Evolutionary conservation across 306 rosid species (phyloP).

Genomic region (Comarum palustre): DNA sequence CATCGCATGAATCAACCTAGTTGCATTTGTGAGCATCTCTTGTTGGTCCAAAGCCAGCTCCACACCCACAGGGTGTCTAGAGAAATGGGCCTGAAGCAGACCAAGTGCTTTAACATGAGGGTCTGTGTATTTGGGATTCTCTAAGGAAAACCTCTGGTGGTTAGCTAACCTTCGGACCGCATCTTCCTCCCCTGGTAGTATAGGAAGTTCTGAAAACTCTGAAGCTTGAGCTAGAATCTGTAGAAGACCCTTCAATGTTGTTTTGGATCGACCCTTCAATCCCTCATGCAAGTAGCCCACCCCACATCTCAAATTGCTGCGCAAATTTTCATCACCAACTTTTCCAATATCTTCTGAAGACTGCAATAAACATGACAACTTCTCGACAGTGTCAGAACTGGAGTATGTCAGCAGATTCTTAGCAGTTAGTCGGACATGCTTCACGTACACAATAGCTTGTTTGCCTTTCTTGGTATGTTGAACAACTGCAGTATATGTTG

Average conservation of each 20-base stretch:
- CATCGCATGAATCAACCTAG: constrained; percentile 82
- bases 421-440: constrained; percentile 74
- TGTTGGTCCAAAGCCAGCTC: constrained; percentile 78
- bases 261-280: constrained; percentile 89
- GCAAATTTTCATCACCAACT: constrained; percentile 71
- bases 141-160: constrained; percentile 93
- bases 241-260: constrained; percentile 88
- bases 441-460: constrained; percentile 85
- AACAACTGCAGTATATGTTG: constrained; percentile 75
- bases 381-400: constrained; percentile 53
- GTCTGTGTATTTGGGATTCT: constrained; percentile 73
- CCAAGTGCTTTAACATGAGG: constrained; percentile 83
- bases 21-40: constrained; percentile 74
- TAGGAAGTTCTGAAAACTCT: constrained; percentile 81
- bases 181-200: constrained; percentile 93
- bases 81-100: constrained; percentile 84
- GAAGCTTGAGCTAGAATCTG: constrained; percentile 77
- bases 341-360: constrained; percentile 49
- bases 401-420: constrained; percentile 77
- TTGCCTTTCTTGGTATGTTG: constrained; percentile 79
- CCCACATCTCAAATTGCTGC: constrained; percentile 69
- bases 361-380: constrained; percentile 52
- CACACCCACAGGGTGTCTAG: constrained; percentile 73
- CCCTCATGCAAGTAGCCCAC: constrained; percentile 96
- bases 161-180: constrained; percentile 67